Base-by-base conservation (phyloP, 768 basidiomycete genomes). In the Tulasnella sp. region DNA sequence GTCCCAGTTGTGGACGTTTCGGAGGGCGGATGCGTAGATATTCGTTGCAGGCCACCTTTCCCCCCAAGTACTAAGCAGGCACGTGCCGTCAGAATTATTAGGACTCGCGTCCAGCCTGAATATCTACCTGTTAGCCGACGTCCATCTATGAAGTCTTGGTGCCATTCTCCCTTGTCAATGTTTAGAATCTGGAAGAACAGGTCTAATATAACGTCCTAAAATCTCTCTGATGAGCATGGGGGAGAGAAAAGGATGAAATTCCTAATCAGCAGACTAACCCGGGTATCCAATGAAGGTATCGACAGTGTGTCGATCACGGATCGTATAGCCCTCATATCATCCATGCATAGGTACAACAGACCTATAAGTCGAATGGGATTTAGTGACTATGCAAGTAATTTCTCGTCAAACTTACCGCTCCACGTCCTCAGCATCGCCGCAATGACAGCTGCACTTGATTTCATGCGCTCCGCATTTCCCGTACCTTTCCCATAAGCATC, bases 131-230 rank as follows among this genome's bases (percentile, higher is more conserved):
- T 94, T 55, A 96, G 71, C 27, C 92, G 77, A 49, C 88, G 81
- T 10, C 92, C 92, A 58, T 85, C 85, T 34, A 96, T 85, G 66
- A 94, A 97, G 0, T 89, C 86, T 65, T 90, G 80, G 68, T 90
- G 89, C 92, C 93, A 97, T 46, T 86, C 85, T 1, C 92, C 88
- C 0, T 87, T 79, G 69, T 89, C 89, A 71, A 98, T 93, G 58
- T 92, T 89, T 19, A 99, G 73, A 17, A 93, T 76, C 62, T 90
- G 87, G 66, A 97, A 97, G 66, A 98, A 87, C 80, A 96, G 85
- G 65, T 98, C 91, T 53, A 98, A 74, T 34, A 97, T 76, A 29
- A 92, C 81, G 74, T 97, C 94, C 93, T 96, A 65, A 17, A 67
- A 46, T 22, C 34, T 42, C 25, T 19, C 24, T 27, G 49, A 19